Base-by-base conservation (phyloP, 768 basidiomycete genomes). In the Pleurotus giganteus region DNA sequence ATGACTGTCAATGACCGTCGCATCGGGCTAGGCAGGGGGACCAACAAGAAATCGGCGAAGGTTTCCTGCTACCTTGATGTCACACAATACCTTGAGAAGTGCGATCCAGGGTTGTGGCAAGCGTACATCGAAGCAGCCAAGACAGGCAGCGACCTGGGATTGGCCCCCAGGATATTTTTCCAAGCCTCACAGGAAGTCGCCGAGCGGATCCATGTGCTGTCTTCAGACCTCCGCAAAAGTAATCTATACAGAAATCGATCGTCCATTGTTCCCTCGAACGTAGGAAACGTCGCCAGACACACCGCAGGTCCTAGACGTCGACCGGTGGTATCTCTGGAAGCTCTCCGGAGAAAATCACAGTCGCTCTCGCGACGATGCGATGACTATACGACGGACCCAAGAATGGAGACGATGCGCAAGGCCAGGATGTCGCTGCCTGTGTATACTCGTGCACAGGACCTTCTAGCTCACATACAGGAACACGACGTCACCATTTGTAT, bases 401-500 rank as follows among this genome's bases (percentile, higher is more conserved):
- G 65, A 2, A 64, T 88, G 63, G 82, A 83, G 49, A 73, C 70
- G 47, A 89, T 97, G 75, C 83, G 94, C 3, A 66, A 74, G 4
- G 80, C 82, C 13, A 81, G 94, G 50, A 73, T 75, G 31, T 64
- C 82, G 5, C 78, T 98, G 1, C 95, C 95, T 11, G 87, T 98
- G 9, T 84, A 82, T 58, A 77, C 85, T 15, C 81, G 85, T 57
- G 79, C 87, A 1, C 73, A 77, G 4, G 80, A 88, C 8, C 77
- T 97, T 37, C 65, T 96, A 47, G 65, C 77, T 1, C 85, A 88
- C 57, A 84, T 98, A 60, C 71, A 74, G 17, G 71, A 81, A 27
- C 84, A 96, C 68, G 89, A 94, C 12, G 92, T 97, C 55, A 90
- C 90, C 0, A 85, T 96, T 61, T 85, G 88, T 60, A 89, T 93